These are phyloP conservation scores for Botryotinia narcissicola DNA, from an alignment of 2,329 filamentous ascomycete genomes.

Conservation along the genomic window DNA sequence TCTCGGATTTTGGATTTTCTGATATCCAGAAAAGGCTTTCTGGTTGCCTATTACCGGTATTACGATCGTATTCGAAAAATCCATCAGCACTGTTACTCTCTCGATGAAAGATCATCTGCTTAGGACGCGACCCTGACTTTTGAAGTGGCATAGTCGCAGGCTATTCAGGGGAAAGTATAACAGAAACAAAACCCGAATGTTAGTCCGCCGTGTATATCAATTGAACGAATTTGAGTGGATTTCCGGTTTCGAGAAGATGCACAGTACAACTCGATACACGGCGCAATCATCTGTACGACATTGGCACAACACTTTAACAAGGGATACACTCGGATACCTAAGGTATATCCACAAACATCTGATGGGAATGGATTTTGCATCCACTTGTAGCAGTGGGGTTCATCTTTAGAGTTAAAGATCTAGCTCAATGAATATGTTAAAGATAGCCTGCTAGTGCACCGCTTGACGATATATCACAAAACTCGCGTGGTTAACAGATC, in stretches of 20 bases:
- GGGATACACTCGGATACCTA: not conserved
- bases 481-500: slow-evolving; percentile 7
- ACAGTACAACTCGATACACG: not conserved
- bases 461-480: slow-evolving; percentile 8
- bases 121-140: not conserved
- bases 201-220: not conserved
- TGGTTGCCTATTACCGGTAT: slow-evolving; percentile 15
- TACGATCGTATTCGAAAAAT: slow-evolving; percentile 15
- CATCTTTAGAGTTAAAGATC: slow-evolving; percentile 8
- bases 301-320: not conserved
- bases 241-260: not conserved
- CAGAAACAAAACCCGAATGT: not conserved
- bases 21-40: slow-evolving; percentile 14
- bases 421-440: not conserved
- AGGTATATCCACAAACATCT: slow-evolving; percentile 1
- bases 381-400: slow-evolving; percentile 10
- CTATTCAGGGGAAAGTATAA: not conserved
- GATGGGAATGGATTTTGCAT: not conserved
- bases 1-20: slow-evolving; percentile 9
- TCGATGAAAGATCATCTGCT: not conserved
- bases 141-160: not conserved
- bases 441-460: slow-evolving; percentile 5
- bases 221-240: not conserved
- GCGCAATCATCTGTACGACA: not conserved
- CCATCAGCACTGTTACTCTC: slow-evolving; percentile 11